Evolutionary conservation across 2,329 filamentous ascomycete genomes (phyloP), one percentile per base, ranked within the genome.

Genomic region (Remersonia thermophila): DNA sequence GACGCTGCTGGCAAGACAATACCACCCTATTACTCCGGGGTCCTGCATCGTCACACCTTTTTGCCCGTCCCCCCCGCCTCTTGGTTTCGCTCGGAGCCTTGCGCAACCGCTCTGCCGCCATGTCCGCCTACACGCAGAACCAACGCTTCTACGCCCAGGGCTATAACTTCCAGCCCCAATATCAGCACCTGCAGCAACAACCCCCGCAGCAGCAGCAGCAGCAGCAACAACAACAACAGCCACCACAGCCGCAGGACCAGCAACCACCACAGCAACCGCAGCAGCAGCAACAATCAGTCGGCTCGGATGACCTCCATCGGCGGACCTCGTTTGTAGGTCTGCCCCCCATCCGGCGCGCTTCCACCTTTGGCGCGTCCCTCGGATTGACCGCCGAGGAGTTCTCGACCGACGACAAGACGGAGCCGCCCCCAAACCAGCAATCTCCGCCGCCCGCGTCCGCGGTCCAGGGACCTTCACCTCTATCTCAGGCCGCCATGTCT

Each of bases 261-360:
- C 35, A 40, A 4, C 32, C 36, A 8, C 42, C 41, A 7, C 41
- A 40, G 11, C 46, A 43, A 3, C 40, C 39, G 11, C 46, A 47
- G 14, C 47, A 49, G 20, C 37, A 45, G n/a, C 43, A 48, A 11
- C 40, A 45, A 13, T 31, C 46, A 30, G 33, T 41, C 32, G 30
- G 40, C 35, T 20, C 49, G 12, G 49, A 51, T 32, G 46, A 46
- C n/a, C 56, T 61, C 26, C 55, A 61, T 27, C 60, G 65, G 23
- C 56, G 62, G 9, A 59, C 66, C 2, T 73, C 69, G 1, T 77
- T 77, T 43, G 57, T 67, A 15, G 69, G 69, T 1, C 53, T 79
- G 27, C 73, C 74, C 3, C 71, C 70, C 2, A 74, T 78, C 39
- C 64, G 71, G 31, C 63, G 71, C 23, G 65, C 63, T 11, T 77